Evolutionary conservation across 257 asterid species (phyloP).

Genomic region (Rhazya stricta): DNA sequence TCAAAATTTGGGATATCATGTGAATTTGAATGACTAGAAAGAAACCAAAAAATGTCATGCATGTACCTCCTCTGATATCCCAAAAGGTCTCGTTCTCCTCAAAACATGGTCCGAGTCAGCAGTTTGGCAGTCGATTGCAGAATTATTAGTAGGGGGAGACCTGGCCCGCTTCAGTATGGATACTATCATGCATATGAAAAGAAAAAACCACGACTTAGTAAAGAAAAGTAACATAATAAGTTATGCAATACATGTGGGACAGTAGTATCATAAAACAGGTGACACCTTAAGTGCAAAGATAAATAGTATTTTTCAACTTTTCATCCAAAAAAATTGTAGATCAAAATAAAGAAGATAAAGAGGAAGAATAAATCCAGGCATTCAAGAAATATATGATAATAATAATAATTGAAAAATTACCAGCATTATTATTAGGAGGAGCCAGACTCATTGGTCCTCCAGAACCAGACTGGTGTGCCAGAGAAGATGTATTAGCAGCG

Average conservation of each 20-base stretch:
- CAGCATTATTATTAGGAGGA: conserved; percentile 44
- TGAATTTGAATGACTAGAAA: neutral
- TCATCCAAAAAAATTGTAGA: conserved; percentile 6
- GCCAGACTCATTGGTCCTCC: conserved; percentile 40
- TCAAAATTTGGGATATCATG: neutral
- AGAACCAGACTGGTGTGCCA: conserved; percentile 41
- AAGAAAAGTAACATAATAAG: neutral
- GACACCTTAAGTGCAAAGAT: neutral
- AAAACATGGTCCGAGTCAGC: conserved; percentile 44
- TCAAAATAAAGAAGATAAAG: conserved; percentile 23
- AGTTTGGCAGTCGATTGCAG: conserved; percentile 48
- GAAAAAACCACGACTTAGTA: neutral
- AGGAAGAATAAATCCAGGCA: neutral
- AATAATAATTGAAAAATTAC: conserved; percentile 27
- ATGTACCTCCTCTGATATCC: conserved; percentile 44
- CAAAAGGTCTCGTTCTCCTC: conserved; percentile 47
- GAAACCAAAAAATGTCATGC: neutral
- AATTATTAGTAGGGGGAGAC: conserved; percentile 49
- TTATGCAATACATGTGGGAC: neutral
- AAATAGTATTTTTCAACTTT: neutral
- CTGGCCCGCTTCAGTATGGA: conserved; percentile 50
- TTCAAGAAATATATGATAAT: conserved; percentile 9
- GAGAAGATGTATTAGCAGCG: conserved; percentile 25
- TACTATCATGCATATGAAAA: conserved; percentile 22
- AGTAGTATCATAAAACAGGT: neutral